phyloP scores from a whole-genome alignment of 176 grass and related monocot genomes.

The Triticum turgidum region DNA sequence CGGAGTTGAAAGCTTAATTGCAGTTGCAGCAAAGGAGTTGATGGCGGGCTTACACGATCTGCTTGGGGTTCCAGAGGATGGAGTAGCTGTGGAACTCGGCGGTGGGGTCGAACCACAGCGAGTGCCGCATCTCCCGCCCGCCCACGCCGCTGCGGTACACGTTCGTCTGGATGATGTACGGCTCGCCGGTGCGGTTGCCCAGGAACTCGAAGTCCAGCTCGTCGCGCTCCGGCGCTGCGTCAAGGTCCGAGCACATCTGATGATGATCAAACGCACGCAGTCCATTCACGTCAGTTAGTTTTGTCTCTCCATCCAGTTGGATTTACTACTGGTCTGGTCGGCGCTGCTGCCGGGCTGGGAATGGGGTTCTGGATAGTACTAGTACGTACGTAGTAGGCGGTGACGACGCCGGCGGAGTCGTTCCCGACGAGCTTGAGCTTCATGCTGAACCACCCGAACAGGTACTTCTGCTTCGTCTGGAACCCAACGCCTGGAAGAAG shows the following conservation, averaged over 20 bases:
- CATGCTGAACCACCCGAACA: conserved; percentile 98
- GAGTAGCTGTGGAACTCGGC: conserved; percentile 93
- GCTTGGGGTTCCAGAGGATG: conserved; percentile 90
- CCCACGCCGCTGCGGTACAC: conserved; percentile 88
- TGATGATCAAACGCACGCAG: not conserved
- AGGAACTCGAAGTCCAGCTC: conserved; percentile 99
- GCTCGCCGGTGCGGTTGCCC: conserved; percentile 88
- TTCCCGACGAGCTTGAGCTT: conserved; percentile 94
- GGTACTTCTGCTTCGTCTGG: conserved; percentile 77
- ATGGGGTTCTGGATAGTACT: not conserved
- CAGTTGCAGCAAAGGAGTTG: too few relatives aligned
- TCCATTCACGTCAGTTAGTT: not conserved
- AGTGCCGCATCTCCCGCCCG: conserved; percentile 91
- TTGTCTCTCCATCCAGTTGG: too few relatives aligned
- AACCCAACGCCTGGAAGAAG: conserved; percentile 63
- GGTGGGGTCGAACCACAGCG: conserved; percentile 95
- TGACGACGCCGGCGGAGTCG: conserved; percentile 95
- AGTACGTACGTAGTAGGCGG: conserved; percentile 78
- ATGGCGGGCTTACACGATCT: conserved; percentile 62
- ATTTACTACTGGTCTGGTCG: too few relatives aligned
- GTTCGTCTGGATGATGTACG: conserved; percentile 97
- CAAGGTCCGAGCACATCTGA: conserved; percentile 96
- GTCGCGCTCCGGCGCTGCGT: conserved; percentile 70
- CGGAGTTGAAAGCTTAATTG: too few relatives aligned
- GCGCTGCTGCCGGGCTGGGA: not conserved